Percentiles rank a stretch among this genome's conserved stretches.
phyloP scores from a whole-genome alignment of 768 basidiomycete species.

The Phanerodontia chrysosporium region DNA sequence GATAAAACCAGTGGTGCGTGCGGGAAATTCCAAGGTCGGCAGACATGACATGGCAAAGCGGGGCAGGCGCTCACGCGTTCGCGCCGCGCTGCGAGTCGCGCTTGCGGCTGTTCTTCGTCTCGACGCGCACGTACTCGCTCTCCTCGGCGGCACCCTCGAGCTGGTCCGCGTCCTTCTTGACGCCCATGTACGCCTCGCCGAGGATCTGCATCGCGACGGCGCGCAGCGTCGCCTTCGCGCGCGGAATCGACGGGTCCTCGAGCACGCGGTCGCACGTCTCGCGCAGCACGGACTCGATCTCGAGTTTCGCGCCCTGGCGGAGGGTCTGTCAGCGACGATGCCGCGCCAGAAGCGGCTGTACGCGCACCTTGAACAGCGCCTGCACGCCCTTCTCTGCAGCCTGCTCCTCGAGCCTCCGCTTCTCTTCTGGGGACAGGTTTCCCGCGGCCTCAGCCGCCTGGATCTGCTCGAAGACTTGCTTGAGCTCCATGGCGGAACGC shows the following conservation, averaged over 20 bases:
- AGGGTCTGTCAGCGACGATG: neutral
- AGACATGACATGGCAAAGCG: neutral
- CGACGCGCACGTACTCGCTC: conserved; percentile 78
- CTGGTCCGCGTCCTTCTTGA: conserved; percentile 52
- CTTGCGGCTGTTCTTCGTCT: conserved; percentile 63
- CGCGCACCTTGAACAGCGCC: conserved; percentile 78
- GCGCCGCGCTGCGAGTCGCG: conserved; percentile 24
- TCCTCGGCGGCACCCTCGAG: conserved; percentile 41
- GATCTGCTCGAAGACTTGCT: conserved; percentile 87
- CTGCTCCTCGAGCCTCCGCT: conserved; percentile 80
- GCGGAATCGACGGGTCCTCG: conserved; percentile 47
- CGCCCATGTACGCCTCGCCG: conserved; percentile 71
- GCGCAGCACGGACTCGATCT: conserved; percentile 83
- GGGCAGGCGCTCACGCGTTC: neutral
- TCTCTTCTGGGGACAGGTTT: conserved; percentile 73
- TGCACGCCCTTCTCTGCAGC: conserved; percentile 91
- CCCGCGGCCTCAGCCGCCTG: conserved; percentile 87
- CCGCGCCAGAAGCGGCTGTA: neutral
- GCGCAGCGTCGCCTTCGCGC: conserved; percentile 60
- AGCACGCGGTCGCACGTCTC: conserved; percentile 85
- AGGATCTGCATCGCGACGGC: conserved; percentile 82
- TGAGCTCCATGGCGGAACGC: conserved; percentile 83
- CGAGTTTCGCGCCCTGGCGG: conserved; percentile 79
- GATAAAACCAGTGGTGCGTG: neutral
- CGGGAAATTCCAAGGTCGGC: neutral